Percentiles rank a stretch among this genome's conserved stretches.
Evolutionary conservation across 768 basidiomycete genomes (phyloP).

Genomic region (Xanthoconium purpureum): DNA sequence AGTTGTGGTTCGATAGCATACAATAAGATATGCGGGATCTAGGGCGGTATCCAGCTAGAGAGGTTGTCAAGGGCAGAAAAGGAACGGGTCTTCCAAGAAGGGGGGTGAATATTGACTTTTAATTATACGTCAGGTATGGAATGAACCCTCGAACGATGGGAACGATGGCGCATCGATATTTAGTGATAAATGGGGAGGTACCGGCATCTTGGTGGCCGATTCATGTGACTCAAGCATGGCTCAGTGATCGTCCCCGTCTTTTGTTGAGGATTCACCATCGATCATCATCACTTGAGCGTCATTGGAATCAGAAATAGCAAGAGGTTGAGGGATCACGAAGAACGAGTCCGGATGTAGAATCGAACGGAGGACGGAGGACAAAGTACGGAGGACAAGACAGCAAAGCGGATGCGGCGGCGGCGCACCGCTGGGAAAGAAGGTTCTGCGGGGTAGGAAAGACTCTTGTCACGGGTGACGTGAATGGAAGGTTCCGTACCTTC

Average conservation of each 20-base stretch:
- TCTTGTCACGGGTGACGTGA: conserved; percentile 8
- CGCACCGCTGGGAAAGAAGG: conserved; percentile 11
- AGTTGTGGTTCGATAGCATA: not conserved
- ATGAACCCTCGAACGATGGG: conserved; percentile 3
- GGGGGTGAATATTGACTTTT: not conserved
- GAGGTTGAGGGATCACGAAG: not conserved
- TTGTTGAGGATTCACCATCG: conserved; percentile 1
- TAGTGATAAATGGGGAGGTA: not conserved
- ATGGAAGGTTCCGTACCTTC: not conserved
- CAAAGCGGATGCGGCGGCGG: conserved; percentile 1
- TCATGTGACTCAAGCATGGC: not conserved
- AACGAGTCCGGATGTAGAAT: not conserved
- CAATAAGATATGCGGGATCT: not conserved
- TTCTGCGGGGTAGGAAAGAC: conserved; percentile 5
- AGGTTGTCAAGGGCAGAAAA: conserved; percentile 4
- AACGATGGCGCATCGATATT: not conserved
- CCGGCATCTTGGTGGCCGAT: not conserved
- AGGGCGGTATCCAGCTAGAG: not conserved
- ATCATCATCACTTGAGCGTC: conserved; percentile 10
- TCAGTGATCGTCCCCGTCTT: not conserved
- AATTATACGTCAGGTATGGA: not conserved
- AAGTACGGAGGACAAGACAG: not conserved
- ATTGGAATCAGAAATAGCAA: not conserved
- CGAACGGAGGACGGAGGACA: conserved; percentile 4
- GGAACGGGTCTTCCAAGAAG: conserved; percentile 1